phyloP scores from a whole-genome alignment of 2,329 filamentous ascomycete genomes.

The Arthrobotrys conoides region DNA sequence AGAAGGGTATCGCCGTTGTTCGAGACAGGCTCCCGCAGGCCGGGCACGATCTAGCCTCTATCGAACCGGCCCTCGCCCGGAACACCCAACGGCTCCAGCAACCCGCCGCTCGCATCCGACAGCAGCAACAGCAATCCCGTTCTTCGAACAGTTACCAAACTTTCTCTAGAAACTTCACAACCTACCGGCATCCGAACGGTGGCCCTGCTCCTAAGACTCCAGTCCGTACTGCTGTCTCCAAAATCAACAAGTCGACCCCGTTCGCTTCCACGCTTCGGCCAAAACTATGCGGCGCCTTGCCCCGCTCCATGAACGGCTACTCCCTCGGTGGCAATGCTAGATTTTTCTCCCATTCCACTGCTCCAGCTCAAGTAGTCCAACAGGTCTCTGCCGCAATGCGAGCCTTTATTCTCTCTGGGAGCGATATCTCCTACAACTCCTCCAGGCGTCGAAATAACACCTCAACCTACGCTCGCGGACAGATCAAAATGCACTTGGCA shows the following conservation, averaged over 20 bases:
- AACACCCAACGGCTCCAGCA: constrained; percentile 73
- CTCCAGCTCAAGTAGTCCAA: constrained; percentile 89
- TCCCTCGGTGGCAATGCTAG: constrained; percentile 77
- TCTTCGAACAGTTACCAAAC: constrained; percentile 73
- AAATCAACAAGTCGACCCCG: constrained; percentile 81
- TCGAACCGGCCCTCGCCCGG: constrained; percentile 75
- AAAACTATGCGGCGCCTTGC: constrained; percentile 88
- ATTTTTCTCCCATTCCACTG: constrained; percentile 87
- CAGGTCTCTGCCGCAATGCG: constrained; percentile 89
- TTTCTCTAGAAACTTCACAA: constrained; percentile 68
- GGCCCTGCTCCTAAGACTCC: constrained; percentile 71
- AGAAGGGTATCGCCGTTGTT: constrained; percentile 69
- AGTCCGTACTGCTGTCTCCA: constrained; percentile 73
- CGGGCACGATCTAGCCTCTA: constrained; percentile 69
- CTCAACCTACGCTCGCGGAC: constrained; percentile 77
- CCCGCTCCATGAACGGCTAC: constrained; percentile 92
- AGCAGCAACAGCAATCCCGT: constrained; percentile 76
- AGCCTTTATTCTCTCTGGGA: constrained; percentile 90
- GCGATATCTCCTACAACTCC: constrained; percentile 84
- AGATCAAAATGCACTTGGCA: constrained; percentile 71
- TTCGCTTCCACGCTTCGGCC: constrained; percentile 91
- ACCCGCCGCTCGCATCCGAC: constrained; percentile 75
- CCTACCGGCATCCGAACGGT: constrained; percentile 63
- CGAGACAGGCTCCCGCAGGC: constrained; percentile 68
- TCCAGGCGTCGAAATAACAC: constrained; percentile 81